A percentile compares a stretch with the other conserved stretches of the same genome.
These are phyloP conservation scores for Chaetomium sp. DNA, from an alignment of 2,329 filamentous ascomycete species.

Conservation along the genomic window DNA sequence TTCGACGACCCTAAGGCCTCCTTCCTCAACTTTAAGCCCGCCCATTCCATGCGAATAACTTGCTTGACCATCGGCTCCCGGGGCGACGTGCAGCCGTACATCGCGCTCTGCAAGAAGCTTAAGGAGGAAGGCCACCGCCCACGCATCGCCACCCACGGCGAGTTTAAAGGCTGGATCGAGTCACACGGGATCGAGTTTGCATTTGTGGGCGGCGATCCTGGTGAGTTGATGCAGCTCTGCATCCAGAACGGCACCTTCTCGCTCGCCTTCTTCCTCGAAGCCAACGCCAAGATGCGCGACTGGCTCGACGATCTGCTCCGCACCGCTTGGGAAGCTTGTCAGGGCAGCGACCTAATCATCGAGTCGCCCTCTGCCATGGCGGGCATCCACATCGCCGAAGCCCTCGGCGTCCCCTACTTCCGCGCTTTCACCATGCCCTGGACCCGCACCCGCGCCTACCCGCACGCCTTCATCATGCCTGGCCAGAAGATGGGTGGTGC, in stretches of 20 bases:
- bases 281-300: conserved; percentile 83
- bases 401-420: conserved; percentile 90
- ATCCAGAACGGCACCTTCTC: conserved; percentile 98
- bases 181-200: conserved; percentile 93
- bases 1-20: conserved; percentile 90
- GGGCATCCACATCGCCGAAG: conserved; percentile 95
- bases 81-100: conserved; percentile 96
- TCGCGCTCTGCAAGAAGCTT: conserved; percentile 89
- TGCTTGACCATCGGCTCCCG: conserved; percentile 95
- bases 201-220: conserved; percentile 85
- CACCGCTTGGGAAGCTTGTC: conserved; percentile 80
- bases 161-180: conserved; percentile 87
- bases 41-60: conserved; percentile 76
- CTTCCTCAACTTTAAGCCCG: conserved; percentile 87
- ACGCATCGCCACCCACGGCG: conserved; percentile 86
- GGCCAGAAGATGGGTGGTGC: conserved; percentile 92
- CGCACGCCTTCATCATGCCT: conserved; percentile 92
- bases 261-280: conserved; percentile 83
- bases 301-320: conserved; percentile 89
- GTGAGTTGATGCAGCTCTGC: conserved; percentile 91
- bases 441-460: conserved; percentile 93
- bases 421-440: conserved; percentile 98
- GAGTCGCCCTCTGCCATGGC: conserved; percentile 97
- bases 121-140: conserved; percentile 83
- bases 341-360: conserved; percentile 86